Conservation (phyloP, 2,329 filamentous ascomycete species). For the Penicillium polonicum region DNA sequence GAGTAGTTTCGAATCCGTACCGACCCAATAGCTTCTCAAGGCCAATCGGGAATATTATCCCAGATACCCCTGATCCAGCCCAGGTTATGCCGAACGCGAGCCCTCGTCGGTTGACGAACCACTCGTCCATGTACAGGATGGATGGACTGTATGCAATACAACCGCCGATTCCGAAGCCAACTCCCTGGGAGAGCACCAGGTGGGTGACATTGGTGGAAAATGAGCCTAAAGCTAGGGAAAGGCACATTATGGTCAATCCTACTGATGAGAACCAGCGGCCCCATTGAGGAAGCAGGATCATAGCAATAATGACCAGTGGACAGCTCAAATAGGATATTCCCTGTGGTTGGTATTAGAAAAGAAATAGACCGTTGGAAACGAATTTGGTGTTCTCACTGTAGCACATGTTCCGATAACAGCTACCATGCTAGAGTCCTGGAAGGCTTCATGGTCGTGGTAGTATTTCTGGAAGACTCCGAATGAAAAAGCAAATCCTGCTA, state of each 20-base stretch:
- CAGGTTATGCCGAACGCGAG: slow-evolving; percentile 49
- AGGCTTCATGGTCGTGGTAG: slow-evolving; percentile 29
- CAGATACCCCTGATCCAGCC: slow-evolving; percentile 39
- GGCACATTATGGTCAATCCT: slow-evolving; percentile 24
- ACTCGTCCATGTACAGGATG: slow-evolving; percentile 52
- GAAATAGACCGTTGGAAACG: background rate
- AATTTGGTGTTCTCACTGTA: slow-evolving; percentile 14
- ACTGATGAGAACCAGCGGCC: slow-evolving; percentile 24
- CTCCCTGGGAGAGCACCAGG: slow-evolving; percentile 29
- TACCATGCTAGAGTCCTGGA: slow-evolving; percentile 25
- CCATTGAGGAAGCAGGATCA: slow-evolving; percentile 22
- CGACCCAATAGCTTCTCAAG: slow-evolving; percentile 44
- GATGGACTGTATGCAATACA: slow-evolving; percentile 50
- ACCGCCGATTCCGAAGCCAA: slow-evolving; percentile 47
- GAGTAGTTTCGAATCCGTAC: slow-evolving; percentile 48
- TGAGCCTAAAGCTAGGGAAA: slow-evolving; percentile 27
- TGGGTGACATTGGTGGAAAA: slow-evolving; percentile 26
- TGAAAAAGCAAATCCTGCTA: slow-evolving; percentile 23
- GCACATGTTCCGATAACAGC: slow-evolving; percentile 37
- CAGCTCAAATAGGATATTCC: slow-evolving; percentile 29
- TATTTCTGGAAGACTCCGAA: slow-evolving; percentile 38
- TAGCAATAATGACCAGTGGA: slow-evolving; percentile 20
- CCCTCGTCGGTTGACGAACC: slow-evolving; percentile 49
- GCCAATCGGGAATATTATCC: slow-evolving; percentile 47
- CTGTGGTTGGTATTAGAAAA: slow-evolving; percentile 6